Evolutionary conservation across 179 eudicot species (phyloP), one percentile per base, ranked within the genome.

Genomic region (Camellia oleifera): DNA sequence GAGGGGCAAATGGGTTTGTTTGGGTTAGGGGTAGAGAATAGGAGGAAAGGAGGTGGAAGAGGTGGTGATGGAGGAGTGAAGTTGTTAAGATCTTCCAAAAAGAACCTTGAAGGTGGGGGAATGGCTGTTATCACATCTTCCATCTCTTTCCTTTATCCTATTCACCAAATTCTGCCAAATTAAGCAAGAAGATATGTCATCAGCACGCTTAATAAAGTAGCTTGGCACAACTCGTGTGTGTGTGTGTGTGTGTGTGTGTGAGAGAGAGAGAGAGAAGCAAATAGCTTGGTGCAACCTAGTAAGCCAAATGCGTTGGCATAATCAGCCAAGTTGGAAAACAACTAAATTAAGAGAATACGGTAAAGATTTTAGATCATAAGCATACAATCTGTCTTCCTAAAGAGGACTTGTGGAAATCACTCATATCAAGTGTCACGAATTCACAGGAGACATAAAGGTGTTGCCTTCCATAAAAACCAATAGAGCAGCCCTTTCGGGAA

Each of bases 71-170:
- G 90, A 68, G 94, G 90, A 56, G 89, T 81, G 83, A 97, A 97
- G 86, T 89, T 94, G 87, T 94, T 93, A 58, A 97, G 93, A 83
- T 97, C 98, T 78, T 97, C 99, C 74, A 88, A 79, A 70, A 91
- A 88, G 86, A 97, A 93, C 83, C 99, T 87, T 71, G 98, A 91
- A 82, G 99, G 98, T 20, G 97, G 98, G 64, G 98, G 97, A 80
- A 85, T 67, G 23, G 92, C 98, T 65, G 98, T 97, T 84, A 94
- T 77, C 76, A 94, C 97, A 80, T 96, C 95, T 78, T 94, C 98
- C 99, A 97, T 94, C 71, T 83, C 75, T 81, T 60, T 9, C 32
- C 53, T 73, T 12, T 73, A 58, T 69, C 58, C 56, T n/a, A 79
- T 6, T 81, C 26, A 46, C 73, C 66, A 68, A 48, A 74, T 26